Conservation (phyloP, 192 early-diverging fungal genomes). For the Backusella circina region DNA sequence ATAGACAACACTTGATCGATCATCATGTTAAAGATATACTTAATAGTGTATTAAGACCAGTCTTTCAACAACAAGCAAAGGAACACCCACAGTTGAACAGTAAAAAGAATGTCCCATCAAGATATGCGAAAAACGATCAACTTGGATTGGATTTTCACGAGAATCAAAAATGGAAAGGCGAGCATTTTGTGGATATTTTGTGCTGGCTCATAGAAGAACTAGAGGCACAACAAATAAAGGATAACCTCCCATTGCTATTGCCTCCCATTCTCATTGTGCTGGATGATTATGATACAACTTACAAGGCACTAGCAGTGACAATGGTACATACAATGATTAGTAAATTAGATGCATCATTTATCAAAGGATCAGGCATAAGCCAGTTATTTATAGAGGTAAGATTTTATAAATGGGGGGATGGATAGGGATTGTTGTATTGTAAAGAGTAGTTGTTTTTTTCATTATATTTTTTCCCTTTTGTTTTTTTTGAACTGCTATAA, state of each 20-base stretch:
- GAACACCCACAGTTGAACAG: background rate
- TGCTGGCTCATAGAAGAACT: conserved; percentile 8
- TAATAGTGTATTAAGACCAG: background rate
- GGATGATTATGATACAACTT: conserved; percentile 22
- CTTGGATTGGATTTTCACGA: conserved; percentile 2
- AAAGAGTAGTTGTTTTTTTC: background rate
- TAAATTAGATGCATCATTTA: background rate
- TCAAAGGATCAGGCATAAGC: conserved; percentile 13
- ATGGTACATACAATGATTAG: conserved; percentile 14
- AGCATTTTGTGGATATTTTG: conserved; percentile 3
- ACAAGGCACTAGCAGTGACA: conserved; percentile 12
- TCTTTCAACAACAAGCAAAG: conserved; percentile 9
- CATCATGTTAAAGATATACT: conserved; percentile 14
- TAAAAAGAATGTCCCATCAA: background rate
- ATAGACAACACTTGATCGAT: background rate
- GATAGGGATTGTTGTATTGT: background rate
- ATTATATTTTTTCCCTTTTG: background rate
- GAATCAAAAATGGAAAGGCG: conserved; percentile 7
- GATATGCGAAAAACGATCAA: background rate
- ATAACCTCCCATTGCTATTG: background rate
- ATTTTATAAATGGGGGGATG: background rate
- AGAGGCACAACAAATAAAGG: background rate
- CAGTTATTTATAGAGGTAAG: conserved; percentile 25
- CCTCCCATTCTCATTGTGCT: conserved; percentile 17
- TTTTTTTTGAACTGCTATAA: background rate